These are phyloP conservation scores for Leishmania mexicana DNA, from an alignment of 208 protist species.

Conservation along the genomic window DNA sequence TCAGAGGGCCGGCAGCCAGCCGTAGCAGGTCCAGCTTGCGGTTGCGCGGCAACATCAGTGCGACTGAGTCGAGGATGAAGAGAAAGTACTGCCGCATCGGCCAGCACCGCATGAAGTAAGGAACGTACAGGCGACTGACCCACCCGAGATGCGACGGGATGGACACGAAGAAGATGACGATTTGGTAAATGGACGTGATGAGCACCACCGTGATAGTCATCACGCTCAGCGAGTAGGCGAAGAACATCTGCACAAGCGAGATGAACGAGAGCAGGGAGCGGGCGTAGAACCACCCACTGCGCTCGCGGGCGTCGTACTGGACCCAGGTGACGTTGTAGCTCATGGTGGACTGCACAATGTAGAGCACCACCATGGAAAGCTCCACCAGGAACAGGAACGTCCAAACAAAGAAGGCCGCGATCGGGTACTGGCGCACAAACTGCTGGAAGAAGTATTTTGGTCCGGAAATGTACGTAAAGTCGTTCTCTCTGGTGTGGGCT, in stretches of 20 bases:
- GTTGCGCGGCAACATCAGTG: constrained; percentile 60
- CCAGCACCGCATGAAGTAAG: constrained; percentile 87
- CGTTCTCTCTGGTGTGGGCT: constrained; percentile 19
- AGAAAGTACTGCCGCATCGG: constrained; percentile 89
- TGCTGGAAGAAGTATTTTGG: constrained; percentile 77
- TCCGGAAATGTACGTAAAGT: constrained; percentile 81
- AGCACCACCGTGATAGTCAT: constrained; percentile 76
- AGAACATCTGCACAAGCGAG: constrained; percentile 77
- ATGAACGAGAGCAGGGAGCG: constrained; percentile 70
- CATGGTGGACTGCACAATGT: constrained; percentile 63
- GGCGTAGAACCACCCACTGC: constrained; percentile 70
- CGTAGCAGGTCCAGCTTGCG: constrained; percentile 73
- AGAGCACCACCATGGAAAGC: constrained; percentile 67
- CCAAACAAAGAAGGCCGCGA: constrained; percentile 76
- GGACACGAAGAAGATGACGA: constrained; percentile 70
- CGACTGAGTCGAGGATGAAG: constrained; percentile 80
- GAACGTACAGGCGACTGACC: constrained; percentile 85
- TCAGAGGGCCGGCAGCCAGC: constrained; percentile 60
- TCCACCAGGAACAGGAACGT: constrained; percentile 81
- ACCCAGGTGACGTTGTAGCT: constrained; percentile 55
- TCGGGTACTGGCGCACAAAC: constrained; percentile 72
- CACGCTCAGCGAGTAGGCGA: constrained; percentile 81
- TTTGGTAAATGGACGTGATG: constrained; percentile 83
- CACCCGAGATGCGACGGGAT: constrained; percentile 44
- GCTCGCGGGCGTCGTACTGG: constrained; percentile 46